A percentile compares a stretch with the other conserved stretches of the same genome.
These are phyloP conservation scores for Globisporangium rhizosaccharum DNA, from an alignment of 352 stramenopile species.

Conservation along the genomic window DNA sequence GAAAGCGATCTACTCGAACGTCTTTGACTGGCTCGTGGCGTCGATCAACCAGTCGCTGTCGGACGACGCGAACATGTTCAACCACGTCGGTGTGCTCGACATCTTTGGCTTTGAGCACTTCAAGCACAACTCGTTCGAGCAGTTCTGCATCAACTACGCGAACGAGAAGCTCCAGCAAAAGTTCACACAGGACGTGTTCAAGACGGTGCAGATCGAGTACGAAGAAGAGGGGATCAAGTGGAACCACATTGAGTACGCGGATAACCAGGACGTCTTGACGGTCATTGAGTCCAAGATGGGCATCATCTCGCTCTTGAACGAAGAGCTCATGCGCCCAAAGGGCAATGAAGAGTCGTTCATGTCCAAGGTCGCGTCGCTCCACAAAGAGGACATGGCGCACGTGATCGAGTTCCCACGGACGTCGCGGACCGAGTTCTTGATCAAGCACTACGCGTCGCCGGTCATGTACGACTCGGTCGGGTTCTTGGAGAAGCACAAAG, in stretches of 20 bases:
- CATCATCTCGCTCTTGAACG: conserved; percentile 88
- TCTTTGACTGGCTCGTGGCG: conserved; percentile 92
- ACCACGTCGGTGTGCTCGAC: conserved; percentile 95
- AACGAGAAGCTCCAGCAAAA: conserved; percentile 84
- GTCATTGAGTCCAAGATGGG: conserved; percentile 87
- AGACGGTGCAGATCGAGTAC: conserved; percentile 94
- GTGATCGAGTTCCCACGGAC: conserved; percentile 82
- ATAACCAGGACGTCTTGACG: conserved; percentile 87
- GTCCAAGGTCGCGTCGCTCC: conserved; percentile 75
- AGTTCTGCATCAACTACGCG: conserved; percentile 83
- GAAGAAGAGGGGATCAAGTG: conserved; percentile 92
- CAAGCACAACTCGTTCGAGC: conserved; percentile 90
- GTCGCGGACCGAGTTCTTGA: conserved; percentile 89
- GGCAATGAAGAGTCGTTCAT: conserved; percentile 83
- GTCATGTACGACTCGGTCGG: conserved; percentile 92
- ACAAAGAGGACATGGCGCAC: conserved; percentile 81
- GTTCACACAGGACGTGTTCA: conserved; percentile 89
- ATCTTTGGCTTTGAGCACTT: conserved; percentile 99
- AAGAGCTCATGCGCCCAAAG: conserved; percentile 87
- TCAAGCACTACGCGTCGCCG: conserved; percentile 93
- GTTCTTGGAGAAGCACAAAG: conserved; percentile 97
- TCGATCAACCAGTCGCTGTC: conserved; percentile 89
- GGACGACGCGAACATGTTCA: conserved; percentile 72
- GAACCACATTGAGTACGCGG: conserved; percentile 89
- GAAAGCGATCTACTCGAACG: conserved; percentile 91